Conservation (phyloP, 2,329 filamentous ascomycete species). For the Sclerotinia minor region DNA sequence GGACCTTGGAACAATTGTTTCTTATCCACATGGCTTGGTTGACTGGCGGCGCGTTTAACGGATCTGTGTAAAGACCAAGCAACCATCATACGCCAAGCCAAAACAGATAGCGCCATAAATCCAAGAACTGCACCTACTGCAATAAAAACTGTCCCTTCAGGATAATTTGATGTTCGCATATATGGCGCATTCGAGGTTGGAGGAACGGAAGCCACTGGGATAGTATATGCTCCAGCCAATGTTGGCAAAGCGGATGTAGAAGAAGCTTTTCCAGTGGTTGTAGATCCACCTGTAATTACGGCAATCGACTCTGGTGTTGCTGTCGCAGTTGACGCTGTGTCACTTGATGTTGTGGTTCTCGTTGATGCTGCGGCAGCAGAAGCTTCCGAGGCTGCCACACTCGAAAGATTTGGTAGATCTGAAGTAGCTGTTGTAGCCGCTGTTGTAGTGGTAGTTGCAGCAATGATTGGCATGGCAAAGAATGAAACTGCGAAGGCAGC, state of each 20-base stretch:
- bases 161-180: conserved; percentile 82
- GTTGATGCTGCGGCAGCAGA: conserved; percentile 29
- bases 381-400: conserved; percentile 33
- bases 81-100: conserved; percentile 84
- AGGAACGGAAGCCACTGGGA: conserved; percentile 74
- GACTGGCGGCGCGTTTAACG: conserved; percentile 80
- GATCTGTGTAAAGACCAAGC: conserved; percentile 90
- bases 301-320: conserved; percentile 28
- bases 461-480: conserved; percentile 27
- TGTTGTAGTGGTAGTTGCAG: conserved; percentile 27
- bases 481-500: conserved; percentile 30
- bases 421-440: conserved; percentile 22
- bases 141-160: conserved; percentile 96
- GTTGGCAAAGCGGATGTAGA: conserved; percentile 49
- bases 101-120: conserved; percentile 75
- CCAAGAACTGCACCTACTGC: conserved; percentile 86
- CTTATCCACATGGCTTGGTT: conserved; percentile 67
- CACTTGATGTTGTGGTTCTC: conserved; percentile 22
- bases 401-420: conserved; percentile 34
- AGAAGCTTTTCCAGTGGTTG: conserved; percentile 16
- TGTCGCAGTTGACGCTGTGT: conserved; percentile 11
- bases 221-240: conserved; percentile 58
- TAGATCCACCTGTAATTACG: conserved; percentile 21
- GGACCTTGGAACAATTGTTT: conserved; percentile 63
- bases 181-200: conserved; percentile 83